These are phyloP conservation scores for Botrytis porri DNA, from an alignment of 2,329 filamentous ascomycete genomes.

Conservation along the genomic window DNA sequence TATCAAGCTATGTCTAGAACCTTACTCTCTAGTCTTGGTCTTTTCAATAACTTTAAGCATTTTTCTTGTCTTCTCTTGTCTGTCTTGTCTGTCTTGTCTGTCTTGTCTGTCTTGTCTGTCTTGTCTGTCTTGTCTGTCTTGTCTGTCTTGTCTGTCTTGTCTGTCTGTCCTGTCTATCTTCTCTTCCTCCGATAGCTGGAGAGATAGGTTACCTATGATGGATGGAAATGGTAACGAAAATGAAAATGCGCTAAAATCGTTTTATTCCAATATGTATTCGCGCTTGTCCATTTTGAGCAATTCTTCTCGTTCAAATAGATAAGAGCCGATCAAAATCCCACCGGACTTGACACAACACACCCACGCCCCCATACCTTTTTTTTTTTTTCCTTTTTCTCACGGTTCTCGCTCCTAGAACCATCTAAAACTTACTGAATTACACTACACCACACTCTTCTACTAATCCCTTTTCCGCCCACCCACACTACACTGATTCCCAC, in stretches of 20 bases:
- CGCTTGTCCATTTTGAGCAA: neutral
- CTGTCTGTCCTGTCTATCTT: too few species aligned
- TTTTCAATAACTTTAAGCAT: neutral
- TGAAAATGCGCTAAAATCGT: neutral
- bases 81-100: too few species aligned
- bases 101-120: too few species aligned
- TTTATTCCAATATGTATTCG: neutral
- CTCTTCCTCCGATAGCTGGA: neutral
- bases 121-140: too few species aligned
- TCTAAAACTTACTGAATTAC: neutral
- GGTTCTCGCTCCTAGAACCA: too few species aligned
- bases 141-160: too few species aligned
- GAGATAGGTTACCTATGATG: neutral
- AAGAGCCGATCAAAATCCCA: slow-evolving; percentile 2
- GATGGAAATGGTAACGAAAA: neutral
- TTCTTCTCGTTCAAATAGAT: neutral
- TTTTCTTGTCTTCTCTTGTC: too few species aligned
- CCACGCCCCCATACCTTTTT: neutral
- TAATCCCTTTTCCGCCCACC: neutral
- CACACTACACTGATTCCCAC: neutral
- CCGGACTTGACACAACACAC: neutral
- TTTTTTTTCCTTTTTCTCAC: neutral
- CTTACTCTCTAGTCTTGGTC: neutral
- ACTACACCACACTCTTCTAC: neutral
- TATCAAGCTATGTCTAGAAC: neutral